A percentile compares a stretch with the other conserved stretches of the same genome.
phyloP scores from a whole-genome alignment of 2,329 filamentous ascomycete genomes.

The Aureobasidium sp. region DNA sequence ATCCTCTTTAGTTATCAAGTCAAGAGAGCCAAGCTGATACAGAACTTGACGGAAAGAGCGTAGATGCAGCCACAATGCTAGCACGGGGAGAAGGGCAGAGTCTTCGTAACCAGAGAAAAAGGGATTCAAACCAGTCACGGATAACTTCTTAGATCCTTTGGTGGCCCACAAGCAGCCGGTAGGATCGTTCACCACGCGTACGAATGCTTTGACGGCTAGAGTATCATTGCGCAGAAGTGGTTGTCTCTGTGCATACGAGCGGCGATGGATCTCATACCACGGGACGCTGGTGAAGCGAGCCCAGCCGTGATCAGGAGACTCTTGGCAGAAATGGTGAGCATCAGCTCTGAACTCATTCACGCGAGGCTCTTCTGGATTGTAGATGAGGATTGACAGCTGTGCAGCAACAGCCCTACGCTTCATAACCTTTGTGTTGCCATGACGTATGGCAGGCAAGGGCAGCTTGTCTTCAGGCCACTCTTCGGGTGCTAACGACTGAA shows the following conservation, averaged over 20 bases:
- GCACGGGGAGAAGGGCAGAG: conserved; percentile 33
- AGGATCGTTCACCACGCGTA: conserved; percentile 54
- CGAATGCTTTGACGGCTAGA: conserved; percentile 55
- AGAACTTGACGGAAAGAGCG: conserved; percentile 53
- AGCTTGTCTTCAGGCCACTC: conserved; percentile 23
- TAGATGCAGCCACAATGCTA: conserved; percentile 54
- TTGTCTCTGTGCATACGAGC: conserved; percentile 51
- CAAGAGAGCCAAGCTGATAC: conserved; percentile 33
- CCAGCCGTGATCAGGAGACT: conserved; percentile 58
- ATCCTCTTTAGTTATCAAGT: not conserved
- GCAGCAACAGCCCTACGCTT: conserved; percentile 46
- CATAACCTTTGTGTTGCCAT: conserved; percentile 24
- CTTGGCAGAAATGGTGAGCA: conserved; percentile 52
- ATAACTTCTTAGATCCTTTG: conserved; percentile 39
- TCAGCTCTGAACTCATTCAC: conserved; percentile 51
- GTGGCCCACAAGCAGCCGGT: conserved; percentile 50
- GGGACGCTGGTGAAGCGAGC: conserved; percentile 52
- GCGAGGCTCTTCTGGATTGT: conserved; percentile 57
- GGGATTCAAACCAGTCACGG: conserved; percentile 51
- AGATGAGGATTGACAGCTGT: conserved; percentile 55
- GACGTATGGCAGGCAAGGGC: conserved; percentile 27
- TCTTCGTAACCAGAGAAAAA: conserved; percentile 22
- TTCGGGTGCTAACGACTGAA: conserved; percentile 26
- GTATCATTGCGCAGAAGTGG: conserved; percentile 55
- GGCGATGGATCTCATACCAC: conserved; percentile 51